Conservation (phyloP, 768 basidiomycete species). For the Fomitopsis pulvina region DNA sequence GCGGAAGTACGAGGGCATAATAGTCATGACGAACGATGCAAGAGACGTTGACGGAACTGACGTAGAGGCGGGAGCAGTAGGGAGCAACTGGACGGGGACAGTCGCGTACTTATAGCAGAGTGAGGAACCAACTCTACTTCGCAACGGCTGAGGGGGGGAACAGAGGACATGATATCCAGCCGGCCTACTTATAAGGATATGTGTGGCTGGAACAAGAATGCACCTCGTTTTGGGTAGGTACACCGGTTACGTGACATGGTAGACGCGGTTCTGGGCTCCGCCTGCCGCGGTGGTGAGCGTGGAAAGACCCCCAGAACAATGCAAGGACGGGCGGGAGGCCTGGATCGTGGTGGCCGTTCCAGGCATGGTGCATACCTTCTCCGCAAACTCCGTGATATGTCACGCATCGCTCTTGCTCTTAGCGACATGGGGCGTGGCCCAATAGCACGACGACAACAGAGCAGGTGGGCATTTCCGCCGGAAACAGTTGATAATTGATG, state of each 20-base stretch:
- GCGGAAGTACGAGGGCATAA: slow-evolving; percentile 47
- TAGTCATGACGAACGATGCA: slow-evolving; percentile 2
- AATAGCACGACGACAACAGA: slow-evolving; percentile 13
- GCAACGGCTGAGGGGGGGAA: slow-evolving; percentile 1
- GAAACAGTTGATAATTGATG: slow-evolving; percentile 16
- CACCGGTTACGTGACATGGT: not conserved
- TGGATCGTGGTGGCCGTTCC: not conserved
- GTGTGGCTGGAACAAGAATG: not conserved
- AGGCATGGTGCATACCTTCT: not conserved
- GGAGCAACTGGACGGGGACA: slow-evolving; percentile 2
- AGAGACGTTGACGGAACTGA: not conserved
- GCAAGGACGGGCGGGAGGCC: slow-evolving; percentile 1
- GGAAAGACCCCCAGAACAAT: slow-evolving; percentile 4
- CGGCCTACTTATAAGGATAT: not conserved
- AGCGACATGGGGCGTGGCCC: slow-evolving; percentile 7
- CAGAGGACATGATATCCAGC: not conserved
- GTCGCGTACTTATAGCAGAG: not conserved
- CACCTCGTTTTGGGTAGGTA: slow-evolving; percentile 2
- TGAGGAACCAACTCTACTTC: not conserved
- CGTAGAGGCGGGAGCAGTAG: slow-evolving; percentile 5
- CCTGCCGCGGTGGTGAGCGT: not conserved
- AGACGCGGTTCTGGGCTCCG: not conserved
- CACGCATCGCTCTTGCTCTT: slow-evolving; percentile 10
- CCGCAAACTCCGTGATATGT: slow-evolving; percentile 14
- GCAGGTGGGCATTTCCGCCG: slow-evolving; percentile 11